These are phyloP conservation scores for Vaccinium macrocarpon DNA, from an alignment of 148 eudicot species.

Conservation along the genomic window DNA sequence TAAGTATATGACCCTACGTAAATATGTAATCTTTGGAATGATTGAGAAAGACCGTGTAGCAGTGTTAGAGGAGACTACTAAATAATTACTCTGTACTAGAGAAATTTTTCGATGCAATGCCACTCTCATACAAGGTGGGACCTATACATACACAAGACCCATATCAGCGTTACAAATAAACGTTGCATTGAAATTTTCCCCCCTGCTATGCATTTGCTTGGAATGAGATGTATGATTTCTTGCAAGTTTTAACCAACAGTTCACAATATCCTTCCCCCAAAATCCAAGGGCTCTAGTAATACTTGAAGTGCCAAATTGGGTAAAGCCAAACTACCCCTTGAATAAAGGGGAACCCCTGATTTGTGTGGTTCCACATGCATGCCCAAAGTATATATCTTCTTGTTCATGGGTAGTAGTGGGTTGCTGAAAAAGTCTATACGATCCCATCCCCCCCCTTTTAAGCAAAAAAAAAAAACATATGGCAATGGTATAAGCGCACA, in stretches of 20 bases:
- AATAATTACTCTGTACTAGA: too few relatives aligned
- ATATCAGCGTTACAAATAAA: too few relatives aligned
- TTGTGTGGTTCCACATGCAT: neutral
- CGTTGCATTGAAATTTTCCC: too few relatives aligned
- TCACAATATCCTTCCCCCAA: neutral
- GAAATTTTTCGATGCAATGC: too few relatives aligned
- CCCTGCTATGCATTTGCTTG: neutral
- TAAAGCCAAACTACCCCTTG: neutral
- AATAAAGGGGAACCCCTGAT: neutral
- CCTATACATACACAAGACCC: too few relatives aligned
- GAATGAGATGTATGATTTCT: slow-evolving; percentile 6
- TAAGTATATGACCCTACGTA: too few relatives aligned
- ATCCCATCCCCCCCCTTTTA: slow-evolving; percentile 25
- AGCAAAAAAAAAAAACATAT: slow-evolving; percentile 16
- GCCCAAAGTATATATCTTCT: neutral
- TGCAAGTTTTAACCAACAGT: slow-evolving; percentile 13
- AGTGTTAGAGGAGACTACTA: too few relatives aligned
- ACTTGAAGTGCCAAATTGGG: slow-evolving; percentile 6
- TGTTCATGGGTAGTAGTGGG: neutral
- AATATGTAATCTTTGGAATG: too few relatives aligned
- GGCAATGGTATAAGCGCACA: slow-evolving; percentile 23
- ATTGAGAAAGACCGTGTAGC: too few relatives aligned
- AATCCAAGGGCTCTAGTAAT: neutral
- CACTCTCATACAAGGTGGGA: too few relatives aligned
- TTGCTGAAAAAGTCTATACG: neutral